Base-by-base conservation (phyloP, 208 protist species). In the Leishmania braziliensis region DNA sequence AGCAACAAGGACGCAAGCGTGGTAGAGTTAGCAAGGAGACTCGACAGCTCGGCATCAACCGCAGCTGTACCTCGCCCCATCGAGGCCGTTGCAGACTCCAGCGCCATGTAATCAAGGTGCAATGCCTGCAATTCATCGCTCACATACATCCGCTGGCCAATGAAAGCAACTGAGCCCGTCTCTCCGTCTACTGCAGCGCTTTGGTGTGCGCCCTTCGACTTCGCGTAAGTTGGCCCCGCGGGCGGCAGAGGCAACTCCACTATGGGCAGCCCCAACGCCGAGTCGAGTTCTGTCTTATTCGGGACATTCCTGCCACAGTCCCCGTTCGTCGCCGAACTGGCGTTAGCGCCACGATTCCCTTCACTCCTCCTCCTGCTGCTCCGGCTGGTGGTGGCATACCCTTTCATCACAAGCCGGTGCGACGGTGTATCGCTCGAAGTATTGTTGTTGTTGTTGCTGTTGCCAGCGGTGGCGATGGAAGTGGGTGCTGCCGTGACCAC, bases 41-140 rank as follows among this genome's bases (percentile, higher is more conserved):
- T 62, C 23, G 56, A 16, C n/a, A 84, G n/a, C 29, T 78, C 33
- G 6, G 33, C 26, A n/a, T 33, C 50, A 10, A 69, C 51, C n/a
- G 73, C 81, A 20, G 46, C 62, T 48, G 39, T 51, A 26, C 29
- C 69, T 1, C 75, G 20, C 56, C 39, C 20, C 39, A n/a, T 18
- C 18, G 72, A 46, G 60, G 26, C 39, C 1, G 63, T 26, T 10
- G 82, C 72, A 1, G 82, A 56, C 8, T 70, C 71, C 2, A 71
- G 54, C 18, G 77, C 33, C 82, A 86, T 78, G 54, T 63, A 82
- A 29, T 80, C 77, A 18, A 82, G 74, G 48, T 86, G 82, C n/a
- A 86, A 60, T 26, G 78, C 8, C 65, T 86, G 77, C 53, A 86
- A 58, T 73, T 78, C 82, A n/a, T 82, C 82, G 16, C 80, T 66